phyloP scores from a whole-genome alignment of 345 rosid genomes.

The Camelina hispida region DNA sequence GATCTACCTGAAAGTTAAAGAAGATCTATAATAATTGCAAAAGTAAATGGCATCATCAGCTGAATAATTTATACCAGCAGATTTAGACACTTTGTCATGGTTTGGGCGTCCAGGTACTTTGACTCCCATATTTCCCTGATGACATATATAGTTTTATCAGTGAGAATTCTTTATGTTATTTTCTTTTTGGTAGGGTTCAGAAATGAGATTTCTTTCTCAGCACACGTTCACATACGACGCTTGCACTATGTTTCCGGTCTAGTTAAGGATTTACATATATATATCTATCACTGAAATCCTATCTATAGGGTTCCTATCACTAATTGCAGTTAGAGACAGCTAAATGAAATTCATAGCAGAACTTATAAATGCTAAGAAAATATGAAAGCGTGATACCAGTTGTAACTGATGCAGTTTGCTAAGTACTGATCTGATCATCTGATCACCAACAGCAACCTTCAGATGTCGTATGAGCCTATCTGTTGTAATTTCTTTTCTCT shows the following conservation, averaged over 20 bases:
- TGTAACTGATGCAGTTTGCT: constrained; percentile 42
- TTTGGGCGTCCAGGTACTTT: constrained; percentile 43
- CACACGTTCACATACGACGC: too few relatives aligned
- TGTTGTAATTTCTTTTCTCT: constrained; percentile 68
- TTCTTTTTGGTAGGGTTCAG: too few relatives aligned
- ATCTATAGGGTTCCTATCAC: too few relatives aligned
- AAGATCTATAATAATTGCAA: constrained; percentile 45
- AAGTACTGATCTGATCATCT: constrained; percentile 60
- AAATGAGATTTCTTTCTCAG: too few relatives aligned
- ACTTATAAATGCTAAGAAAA: background rate
- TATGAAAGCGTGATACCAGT: constrained; percentile 50
- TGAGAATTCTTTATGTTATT: too few relatives aligned
- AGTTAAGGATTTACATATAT: too few relatives aligned
- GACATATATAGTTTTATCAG: too few relatives aligned
- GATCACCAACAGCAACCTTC: constrained; percentile 67
- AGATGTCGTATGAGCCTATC: constrained; percentile 60
- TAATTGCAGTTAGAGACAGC: background rate
- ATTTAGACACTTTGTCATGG: constrained; percentile 11
- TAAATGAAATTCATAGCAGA: background rate
- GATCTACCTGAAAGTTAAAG: too few relatives aligned
- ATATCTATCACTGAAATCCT: too few relatives aligned
- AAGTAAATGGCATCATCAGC: constrained; percentile 53
- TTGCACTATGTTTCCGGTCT: too few relatives aligned
- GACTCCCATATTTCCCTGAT: constrained; percentile 55
- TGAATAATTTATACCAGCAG: constrained; percentile 48